Conservation (phyloP, 148 eudicot species). For the Pharnaceum exiguum region DNA sequence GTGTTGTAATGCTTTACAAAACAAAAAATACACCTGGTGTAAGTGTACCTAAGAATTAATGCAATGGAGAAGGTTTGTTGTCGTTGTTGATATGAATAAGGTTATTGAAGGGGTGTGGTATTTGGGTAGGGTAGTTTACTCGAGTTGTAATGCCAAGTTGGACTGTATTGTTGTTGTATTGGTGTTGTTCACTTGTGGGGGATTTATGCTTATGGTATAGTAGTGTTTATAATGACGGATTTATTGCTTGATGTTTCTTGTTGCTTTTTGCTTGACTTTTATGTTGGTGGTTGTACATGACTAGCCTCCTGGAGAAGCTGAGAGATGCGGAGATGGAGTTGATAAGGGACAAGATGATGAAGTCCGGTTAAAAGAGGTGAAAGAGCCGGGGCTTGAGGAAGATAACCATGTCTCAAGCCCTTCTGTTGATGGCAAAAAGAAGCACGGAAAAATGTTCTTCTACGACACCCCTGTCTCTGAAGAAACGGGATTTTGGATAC, state of each 20-base stretch:
- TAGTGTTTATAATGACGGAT: too few relatives aligned
- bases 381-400: not conserved
- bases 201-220: too few relatives aligned
- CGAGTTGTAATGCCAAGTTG: too few relatives aligned
- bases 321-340: conserved; percentile 9
- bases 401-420: conserved; percentile 2
- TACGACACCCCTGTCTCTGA: conserved; percentile 55
- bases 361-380: conserved; percentile 9
- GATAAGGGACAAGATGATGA: conserved; percentile 8
- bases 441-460: conserved; percentile 31
- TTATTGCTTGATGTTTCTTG: not conserved
- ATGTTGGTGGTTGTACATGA: conserved; percentile 3
- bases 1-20: too few relatives aligned
- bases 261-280: conserved; percentile 2
- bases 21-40: too few relatives aligned
- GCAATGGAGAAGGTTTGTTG: too few relatives aligned
- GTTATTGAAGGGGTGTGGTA: too few relatives aligned
- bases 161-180: too few relatives aligned
- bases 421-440: conserved; percentile 13
- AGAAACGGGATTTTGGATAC: conserved; percentile 68
- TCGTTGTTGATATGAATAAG: too few relatives aligned
- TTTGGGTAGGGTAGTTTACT: too few relatives aligned
- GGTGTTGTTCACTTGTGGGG: too few relatives aligned
- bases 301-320: conserved; percentile 26
- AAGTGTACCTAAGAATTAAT: too few relatives aligned